Evolutionary conservation across 2,329 filamentous ascomycete species (phyloP).

Genomic region (Fusarium anthophilum): DNA sequence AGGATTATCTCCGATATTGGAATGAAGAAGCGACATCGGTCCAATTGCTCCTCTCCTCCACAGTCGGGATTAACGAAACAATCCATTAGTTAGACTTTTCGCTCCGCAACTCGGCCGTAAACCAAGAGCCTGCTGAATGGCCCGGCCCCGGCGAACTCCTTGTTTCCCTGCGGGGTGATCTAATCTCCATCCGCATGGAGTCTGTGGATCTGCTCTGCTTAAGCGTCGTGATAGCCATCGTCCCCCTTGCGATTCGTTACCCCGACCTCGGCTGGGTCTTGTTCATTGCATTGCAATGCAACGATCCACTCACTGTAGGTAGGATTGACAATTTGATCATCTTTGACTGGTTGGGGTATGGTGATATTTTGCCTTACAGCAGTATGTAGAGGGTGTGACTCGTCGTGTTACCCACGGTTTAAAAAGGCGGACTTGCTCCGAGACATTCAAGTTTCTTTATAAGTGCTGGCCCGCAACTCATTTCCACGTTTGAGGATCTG

Average conservation of each 20-base stretch:
- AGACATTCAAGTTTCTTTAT: slow-evolving; percentile 26
- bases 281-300: neutral
- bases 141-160: slow-evolving; percentile 19
- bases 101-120: slow-evolving; percentile 29
- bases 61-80: slow-evolving; percentile 4
- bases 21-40: slow-evolving; percentile 31
- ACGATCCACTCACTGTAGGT: slow-evolving; percentile 9
- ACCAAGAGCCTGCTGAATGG: neutral
- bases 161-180: slow-evolving; percentile 24
- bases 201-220: slow-evolving; percentile 3
- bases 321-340: slow-evolving; percentile 14
- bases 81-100: neutral
- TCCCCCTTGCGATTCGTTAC: slow-evolving; percentile 3
- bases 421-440: slow-evolving; percentile 19
- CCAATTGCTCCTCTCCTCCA: neutral
- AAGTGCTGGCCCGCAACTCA: slow-evolving; percentile 8
- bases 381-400: slow-evolving; percentile 15
- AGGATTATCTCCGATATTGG: slow-evolving; percentile 14
- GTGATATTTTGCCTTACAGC: neutral
- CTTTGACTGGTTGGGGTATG: slow-evolving; percentile 5
- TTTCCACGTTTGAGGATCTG: slow-evolving; percentile 12
- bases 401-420: slow-evolving; percentile 2
- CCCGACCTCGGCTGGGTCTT: slow-evolving; percentile 34
- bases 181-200: slow-evolving; percentile 5
- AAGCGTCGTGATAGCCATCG: slow-evolving; percentile 8